Conservation (phyloP, 179 eudicot species). For the Sideroxylon spinosum region DNA sequence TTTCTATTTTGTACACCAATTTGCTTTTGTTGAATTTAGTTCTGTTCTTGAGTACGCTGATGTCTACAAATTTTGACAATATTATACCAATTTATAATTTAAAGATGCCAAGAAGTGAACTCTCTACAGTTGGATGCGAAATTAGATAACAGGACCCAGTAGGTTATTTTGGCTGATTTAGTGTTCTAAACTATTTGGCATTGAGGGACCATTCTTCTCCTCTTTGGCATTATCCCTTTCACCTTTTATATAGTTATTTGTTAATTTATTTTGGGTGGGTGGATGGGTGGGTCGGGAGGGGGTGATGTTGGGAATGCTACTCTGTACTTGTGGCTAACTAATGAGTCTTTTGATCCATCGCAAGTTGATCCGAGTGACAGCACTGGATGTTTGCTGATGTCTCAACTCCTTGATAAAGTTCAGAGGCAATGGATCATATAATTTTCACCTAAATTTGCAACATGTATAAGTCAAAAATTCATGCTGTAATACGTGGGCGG, state of each 20-base stretch:
- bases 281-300: no score
- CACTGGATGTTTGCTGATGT: not conserved
- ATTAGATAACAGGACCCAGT: not conserved
- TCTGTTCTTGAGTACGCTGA: not conserved
- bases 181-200: slow-evolving; percentile 10
- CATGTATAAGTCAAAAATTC: not conserved
- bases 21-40: not conserved
- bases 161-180: not conserved
- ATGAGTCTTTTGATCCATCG: not conserved
- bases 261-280: no score
- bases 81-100: not conserved
- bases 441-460: not conserved
- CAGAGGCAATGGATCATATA: not conserved
- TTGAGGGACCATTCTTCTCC: slow-evolving; percentile 9
- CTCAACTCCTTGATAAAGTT: not conserved
- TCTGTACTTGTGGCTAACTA: not conserved
- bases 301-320: not conserved
- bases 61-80: not conserved
- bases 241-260: not conserved
- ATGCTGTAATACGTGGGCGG: not conserved
- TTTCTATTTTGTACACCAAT: not conserved
- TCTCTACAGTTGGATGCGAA: not conserved
- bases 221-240: slow-evolving; percentile 12
- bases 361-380: not conserved
- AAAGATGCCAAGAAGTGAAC: slow-evolving; percentile 3